Evolutionary conservation across 148 eudicot species (phyloP).

Genomic region (Rhododendron simsii): DNA sequence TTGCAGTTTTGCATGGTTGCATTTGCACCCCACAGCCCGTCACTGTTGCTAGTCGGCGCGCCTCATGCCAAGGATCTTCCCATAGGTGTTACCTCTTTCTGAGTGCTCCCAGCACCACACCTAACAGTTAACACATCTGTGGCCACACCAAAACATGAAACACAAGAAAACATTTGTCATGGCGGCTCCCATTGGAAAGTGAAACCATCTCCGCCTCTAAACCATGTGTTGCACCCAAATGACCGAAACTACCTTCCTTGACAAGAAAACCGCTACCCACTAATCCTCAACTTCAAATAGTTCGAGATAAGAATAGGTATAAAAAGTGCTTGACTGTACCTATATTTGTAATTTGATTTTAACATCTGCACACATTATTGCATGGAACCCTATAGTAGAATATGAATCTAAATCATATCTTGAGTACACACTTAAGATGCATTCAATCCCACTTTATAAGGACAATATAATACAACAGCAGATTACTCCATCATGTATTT

Average conservation of each 20-base stretch:
- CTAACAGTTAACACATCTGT: not conserved
- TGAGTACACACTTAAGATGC: not conserved
- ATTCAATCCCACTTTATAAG: conserved; percentile 1
- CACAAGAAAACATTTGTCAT: not conserved
- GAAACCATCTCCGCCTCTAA: not conserved
- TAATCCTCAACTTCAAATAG: not conserved
- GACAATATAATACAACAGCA: not conserved
- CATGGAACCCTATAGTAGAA: not conserved
- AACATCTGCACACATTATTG: not conserved
- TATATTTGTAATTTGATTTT: not conserved
- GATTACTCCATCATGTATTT: not conserved
- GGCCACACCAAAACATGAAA: not conserved
- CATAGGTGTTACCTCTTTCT: too few species aligned
- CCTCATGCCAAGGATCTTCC: too few species aligned
- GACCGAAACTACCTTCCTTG: not conserved
- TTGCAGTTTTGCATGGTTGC: too few species aligned
- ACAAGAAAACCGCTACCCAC: not conserved
- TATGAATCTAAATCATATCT: not conserved
- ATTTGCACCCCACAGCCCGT: too few species aligned
- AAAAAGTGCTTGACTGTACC: not conserved
- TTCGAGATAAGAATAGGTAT: not conserved
- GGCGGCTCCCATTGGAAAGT: not conserved
- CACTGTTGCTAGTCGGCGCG: too few species aligned
- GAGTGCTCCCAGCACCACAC: not conserved
- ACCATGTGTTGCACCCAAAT: not conserved